Evolutionary conservation across 2,329 filamentous ascomycete species (phyloP).

Genomic region (Penicillium sp.): DNA sequence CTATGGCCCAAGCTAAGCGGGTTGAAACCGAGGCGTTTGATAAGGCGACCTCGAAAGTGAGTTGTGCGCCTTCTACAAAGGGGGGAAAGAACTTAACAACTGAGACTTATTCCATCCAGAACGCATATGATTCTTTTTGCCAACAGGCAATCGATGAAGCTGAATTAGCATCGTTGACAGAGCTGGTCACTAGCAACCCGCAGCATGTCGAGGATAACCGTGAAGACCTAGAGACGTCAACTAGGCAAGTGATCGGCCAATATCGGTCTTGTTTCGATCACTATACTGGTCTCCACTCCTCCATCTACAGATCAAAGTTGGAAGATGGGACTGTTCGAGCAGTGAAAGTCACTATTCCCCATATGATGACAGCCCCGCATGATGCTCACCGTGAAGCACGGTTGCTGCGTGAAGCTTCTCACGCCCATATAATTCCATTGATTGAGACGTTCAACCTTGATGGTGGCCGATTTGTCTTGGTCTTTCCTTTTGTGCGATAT

Average conservation of each 20-base stretch:
- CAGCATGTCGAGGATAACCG: conserved; percentile 21
- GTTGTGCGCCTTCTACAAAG: neutral
- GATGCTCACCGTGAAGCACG: conserved; percentile 75
- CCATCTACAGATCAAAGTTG: conserved; percentile 69
- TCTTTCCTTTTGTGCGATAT: conserved; percentile 78
- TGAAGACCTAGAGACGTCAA: conserved; percentile 19
- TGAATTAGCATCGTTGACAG: conserved; percentile 22
- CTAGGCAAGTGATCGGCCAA: conserved; percentile 49
- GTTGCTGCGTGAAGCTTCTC: conserved; percentile 63
- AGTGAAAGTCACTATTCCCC: conserved; percentile 80
- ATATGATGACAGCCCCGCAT: conserved; percentile 73
- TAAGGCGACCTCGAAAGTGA: conserved; percentile 38
- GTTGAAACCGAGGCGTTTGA: conserved; percentile 55
- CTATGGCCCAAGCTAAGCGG: conserved; percentile 59
- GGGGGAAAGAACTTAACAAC: neutral
- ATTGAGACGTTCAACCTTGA: conserved; percentile 69
- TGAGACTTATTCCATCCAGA: conserved; percentile 46
- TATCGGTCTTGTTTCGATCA: conserved; percentile 58
- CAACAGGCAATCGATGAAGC: conserved; percentile 39
- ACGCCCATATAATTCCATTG: conserved; percentile 63
- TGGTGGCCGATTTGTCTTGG: conserved; percentile 70
- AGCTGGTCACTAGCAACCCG: conserved; percentile 23
- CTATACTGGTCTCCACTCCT: conserved; percentile 72
- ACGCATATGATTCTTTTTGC: conserved; percentile 52
- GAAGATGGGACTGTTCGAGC: conserved; percentile 56